Evolutionary conservation across 768 basidiomycete genomes (phyloP), one percentile per base, ranked within the genome.

Genomic region (Phlegmacium glaucopus): DNA sequence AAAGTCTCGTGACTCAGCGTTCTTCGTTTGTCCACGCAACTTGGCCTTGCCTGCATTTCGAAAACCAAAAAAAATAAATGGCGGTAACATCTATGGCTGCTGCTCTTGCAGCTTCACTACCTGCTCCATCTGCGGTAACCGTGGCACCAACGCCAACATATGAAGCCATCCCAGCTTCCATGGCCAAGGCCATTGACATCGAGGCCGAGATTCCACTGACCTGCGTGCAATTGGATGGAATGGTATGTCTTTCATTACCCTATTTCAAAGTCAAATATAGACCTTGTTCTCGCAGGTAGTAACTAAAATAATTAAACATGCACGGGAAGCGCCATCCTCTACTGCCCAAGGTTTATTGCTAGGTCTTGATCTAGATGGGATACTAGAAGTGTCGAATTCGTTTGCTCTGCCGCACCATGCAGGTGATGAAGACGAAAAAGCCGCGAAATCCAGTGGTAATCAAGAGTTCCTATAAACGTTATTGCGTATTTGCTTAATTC

Each of bases 301-400:
- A 47, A 81, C 89, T 45, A 96, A 95, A 73, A 94, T 97, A 45
- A 75, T 94, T 60, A 95, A 96, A 70, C 94, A 96, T 62, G 81
- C 89, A 36, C 80, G 85, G 42, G 94, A 95, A 62, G 75, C 84
- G 11, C 74, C 78, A 22, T 80, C 84, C 8, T 70, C 82, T n/a
- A 79, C 80, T 42, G 86, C 87, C 22, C 82, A 90, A 61, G 94
- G 94, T 49, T 75, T 94, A 47, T 70, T 97, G 42, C 76, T 97
- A 46, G 94, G 94, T 36, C 79, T 97, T 47, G 94, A 97, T 71
- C 72, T 97, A 29, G 92, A 95, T 66, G 93, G 94, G 3, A 78
- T 79, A 39, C 79, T 95, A 44, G 93, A 96, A 71, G 80, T 96
- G 51, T 90, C 90, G 51, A 94, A 94, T 70, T 88, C 87, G 35